Conservation (phyloP, 2,329 filamentous ascomycete species). For the Colletotrichum coccodes region DNA sequence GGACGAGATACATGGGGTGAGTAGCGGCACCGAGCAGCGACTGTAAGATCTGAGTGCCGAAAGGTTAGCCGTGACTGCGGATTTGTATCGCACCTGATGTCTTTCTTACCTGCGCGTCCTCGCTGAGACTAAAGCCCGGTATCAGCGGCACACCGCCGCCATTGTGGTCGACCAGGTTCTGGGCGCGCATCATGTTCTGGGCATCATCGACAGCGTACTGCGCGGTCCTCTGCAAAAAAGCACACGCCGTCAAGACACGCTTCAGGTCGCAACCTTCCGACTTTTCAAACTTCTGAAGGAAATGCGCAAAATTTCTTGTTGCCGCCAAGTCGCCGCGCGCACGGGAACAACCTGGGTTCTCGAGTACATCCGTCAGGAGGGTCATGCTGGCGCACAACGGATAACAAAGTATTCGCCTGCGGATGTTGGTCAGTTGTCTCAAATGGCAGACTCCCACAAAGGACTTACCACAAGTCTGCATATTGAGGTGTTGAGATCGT, state of each 20-base stretch:
- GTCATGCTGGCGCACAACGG: slow-evolving; percentile 27
- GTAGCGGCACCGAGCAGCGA: slow-evolving; percentile 24
- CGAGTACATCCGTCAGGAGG: slow-evolving; percentile 27
- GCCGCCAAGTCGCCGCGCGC: slow-evolving; percentile 20
- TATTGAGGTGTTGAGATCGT: slow-evolving; percentile 18
- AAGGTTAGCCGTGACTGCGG: not conserved
- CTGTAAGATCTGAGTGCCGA: slow-evolving; percentile 13
- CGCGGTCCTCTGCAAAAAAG: slow-evolving; percentile 25
- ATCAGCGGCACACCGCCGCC: slow-evolving; percentile 5
- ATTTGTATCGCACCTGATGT: not conserved
- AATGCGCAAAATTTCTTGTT: slow-evolving; percentile 22
- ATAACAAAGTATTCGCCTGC: slow-evolving; percentile 29
- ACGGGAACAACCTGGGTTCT: slow-evolving; percentile 17
- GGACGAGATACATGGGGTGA: slow-evolving; percentile 30
- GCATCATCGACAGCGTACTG: slow-evolving; percentile 24
- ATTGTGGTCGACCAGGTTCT: slow-evolving; percentile 8
- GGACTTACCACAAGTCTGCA: slow-evolving; percentile 25
- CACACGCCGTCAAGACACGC: slow-evolving; percentile 24
- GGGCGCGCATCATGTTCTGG: slow-evolving; percentile 14
- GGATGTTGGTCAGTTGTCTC: not conserved
- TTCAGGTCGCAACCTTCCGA: slow-evolving; percentile 24
- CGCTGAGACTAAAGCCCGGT: slow-evolving; percentile 4
- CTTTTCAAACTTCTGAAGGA: slow-evolving; percentile 29
- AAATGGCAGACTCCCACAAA: not conserved
- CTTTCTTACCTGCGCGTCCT: slow-evolving; percentile 27